Evolutionary conservation across 129 eudicot species (phyloP), one percentile per base, ranked within the genome.

Genomic region (Saussurea involucrata): DNA sequence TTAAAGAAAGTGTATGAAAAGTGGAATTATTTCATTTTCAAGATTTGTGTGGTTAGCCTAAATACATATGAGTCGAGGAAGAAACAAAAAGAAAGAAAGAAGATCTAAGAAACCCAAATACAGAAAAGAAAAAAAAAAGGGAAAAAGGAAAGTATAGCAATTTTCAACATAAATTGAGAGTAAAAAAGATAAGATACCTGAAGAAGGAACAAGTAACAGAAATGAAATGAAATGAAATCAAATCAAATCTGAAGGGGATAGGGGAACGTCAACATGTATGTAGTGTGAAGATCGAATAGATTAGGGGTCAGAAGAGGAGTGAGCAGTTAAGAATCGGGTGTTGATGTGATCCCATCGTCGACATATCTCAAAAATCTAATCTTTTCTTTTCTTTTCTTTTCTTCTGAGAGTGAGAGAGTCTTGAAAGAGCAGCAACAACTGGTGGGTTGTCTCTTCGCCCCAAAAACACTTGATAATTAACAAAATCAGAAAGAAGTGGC

Each of bases 381-480:
- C 66, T 53, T 66, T 34, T 58, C 49, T 40, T 76, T 71, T 32
- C 7, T 67, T 63, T 34, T 29, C 33, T 34, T 2, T 20, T 55
- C 18, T 32, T 68, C 32, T 15, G 22, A 49, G 29, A n/a, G 22
- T 5, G 17, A 0, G 24, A n/a, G 27, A 49, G 74, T 75, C 82
- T 76, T 84, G 72, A 71, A 73, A 80, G 71, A 84, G 87, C 85
- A 80, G 85, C 85, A 79, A 80, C 82, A 78, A 76, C 82, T 67
- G 88, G 80, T 72, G 76, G 80, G 72, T 80, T 80, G 82, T 84
- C 84, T 79, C 78, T 60, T 73, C 65, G 27, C 63, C 63, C 66
- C 65, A 25, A 40, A 36, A 69, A 65, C 69, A 9, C 10, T 5
- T 44, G 13, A 44, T 44, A 0, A 44, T 13, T 44, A 44, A 65